Conservation (phyloP, 352 stramenopile species). For the Globisporangium nodosum region DNA sequence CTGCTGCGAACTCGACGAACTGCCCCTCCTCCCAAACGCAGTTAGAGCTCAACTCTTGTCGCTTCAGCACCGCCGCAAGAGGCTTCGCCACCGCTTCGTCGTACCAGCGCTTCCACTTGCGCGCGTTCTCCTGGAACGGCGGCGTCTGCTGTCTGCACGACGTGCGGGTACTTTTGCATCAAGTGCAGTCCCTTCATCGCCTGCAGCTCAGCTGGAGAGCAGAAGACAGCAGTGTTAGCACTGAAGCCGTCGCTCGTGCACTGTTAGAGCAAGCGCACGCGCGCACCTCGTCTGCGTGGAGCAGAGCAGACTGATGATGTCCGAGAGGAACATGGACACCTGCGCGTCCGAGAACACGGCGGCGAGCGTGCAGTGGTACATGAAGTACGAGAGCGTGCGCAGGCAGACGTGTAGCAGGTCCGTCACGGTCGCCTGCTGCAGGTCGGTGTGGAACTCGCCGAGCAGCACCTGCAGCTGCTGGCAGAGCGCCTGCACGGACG, state of each 20-base stretch:
- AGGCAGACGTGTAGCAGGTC: constrained; percentile 38
- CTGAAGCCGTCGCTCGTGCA: not conserved
- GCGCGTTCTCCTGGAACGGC: constrained; percentile 35
- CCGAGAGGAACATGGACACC: constrained; percentile 34
- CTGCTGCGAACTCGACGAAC: constrained; percentile 22
- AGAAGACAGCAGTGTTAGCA: not conserved
- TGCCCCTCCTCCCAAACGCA: constrained; percentile 17
- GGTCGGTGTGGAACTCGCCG: constrained; percentile 35
- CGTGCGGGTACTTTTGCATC: constrained; percentile 41
- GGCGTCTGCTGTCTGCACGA: constrained; percentile 19
- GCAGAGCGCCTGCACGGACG: constrained; percentile 34
- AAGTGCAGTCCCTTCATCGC: constrained; percentile 57
- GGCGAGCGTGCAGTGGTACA: constrained; percentile 45
- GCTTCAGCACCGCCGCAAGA: constrained; percentile 16
- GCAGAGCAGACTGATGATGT: constrained; percentile 45
- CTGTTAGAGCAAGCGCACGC: not conserved
- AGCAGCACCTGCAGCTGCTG: constrained; percentile 30
- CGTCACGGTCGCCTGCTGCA: constrained; percentile 32
- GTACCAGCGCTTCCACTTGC: constrained; percentile 56
- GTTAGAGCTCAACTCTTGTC: not conserved
- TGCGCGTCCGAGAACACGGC: constrained; percentile 30
- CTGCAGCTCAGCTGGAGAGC: constrained; percentile 33
- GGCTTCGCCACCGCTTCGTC: constrained; percentile 37
- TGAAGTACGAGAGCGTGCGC: constrained; percentile 64
- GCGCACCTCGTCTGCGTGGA: constrained; percentile 45